Conservation (phyloP, 2,329 filamentous ascomycete species). For the Niveomyces coronatus region DNA sequence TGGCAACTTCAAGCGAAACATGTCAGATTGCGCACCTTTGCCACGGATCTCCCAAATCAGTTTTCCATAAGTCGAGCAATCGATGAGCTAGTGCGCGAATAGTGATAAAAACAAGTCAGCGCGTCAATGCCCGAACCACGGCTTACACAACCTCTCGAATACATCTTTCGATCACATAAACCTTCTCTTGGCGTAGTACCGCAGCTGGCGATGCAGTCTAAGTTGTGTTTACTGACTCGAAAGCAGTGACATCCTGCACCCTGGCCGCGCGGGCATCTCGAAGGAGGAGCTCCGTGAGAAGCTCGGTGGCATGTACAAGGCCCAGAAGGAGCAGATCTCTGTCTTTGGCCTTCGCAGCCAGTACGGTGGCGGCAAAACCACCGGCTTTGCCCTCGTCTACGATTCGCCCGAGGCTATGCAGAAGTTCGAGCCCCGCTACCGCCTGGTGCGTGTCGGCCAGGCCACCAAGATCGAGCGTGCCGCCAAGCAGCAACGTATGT, state of each 20-base stretch:
- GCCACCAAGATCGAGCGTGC: slow-evolving; percentile 95
- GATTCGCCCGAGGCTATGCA: slow-evolving; percentile 97
- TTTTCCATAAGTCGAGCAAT: too few species aligned
- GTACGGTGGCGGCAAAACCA: slow-evolving; percentile 99
- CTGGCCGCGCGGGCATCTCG: slow-evolving; percentile 94
- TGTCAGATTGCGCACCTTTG: too few species aligned
- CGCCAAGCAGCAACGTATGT: slow-evolving; percentile 98
- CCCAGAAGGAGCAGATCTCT: slow-evolving; percentile 92
- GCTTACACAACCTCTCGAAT: too few species aligned
- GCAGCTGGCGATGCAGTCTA: not conserved
- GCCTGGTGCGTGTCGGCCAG: slow-evolving; percentile 85
- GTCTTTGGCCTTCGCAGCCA: slow-evolving; percentile 98
- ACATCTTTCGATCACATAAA: too few species aligned
- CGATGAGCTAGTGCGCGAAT: too few species aligned
- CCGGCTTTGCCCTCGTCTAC: slow-evolving; percentile 97
- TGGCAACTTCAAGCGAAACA: too few species aligned
- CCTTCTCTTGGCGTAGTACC: not conserved
- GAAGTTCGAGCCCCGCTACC: slow-evolving; percentile 99
- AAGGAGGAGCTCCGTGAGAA: slow-evolving; percentile 97
- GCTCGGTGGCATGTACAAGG: slow-evolving; percentile 94
- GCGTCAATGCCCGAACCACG: too few species aligned
- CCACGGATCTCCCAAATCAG: too few species aligned
- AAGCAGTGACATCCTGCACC: slow-evolving; percentile 95
- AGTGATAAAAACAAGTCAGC: too few species aligned
- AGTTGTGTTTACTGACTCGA: slow-evolving; percentile 1